Evolutionary conservation across 2,329 filamentous ascomycete species (phyloP).

Genomic region (Coniochaeta prunicola): DNA sequence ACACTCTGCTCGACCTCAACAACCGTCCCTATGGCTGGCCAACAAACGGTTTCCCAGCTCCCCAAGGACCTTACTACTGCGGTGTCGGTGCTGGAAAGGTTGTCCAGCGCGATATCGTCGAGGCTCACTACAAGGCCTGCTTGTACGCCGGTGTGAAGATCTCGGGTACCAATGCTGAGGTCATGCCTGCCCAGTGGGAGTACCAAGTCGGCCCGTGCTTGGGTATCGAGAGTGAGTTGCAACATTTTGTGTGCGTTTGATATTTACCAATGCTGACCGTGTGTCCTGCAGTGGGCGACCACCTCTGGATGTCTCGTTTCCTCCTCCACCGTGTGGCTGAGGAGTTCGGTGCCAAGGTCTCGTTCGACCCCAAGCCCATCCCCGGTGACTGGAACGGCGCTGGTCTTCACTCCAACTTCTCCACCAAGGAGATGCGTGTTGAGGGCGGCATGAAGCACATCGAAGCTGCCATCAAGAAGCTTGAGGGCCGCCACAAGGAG

Average conservation of each 20-base stretch:
- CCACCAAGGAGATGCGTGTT: constrained; percentile 76
- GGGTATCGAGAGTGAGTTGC: constrained; percentile 68
- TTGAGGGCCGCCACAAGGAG: constrained; percentile 69
- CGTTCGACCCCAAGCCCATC: constrained; percentile 92
- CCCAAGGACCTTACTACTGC: constrained; percentile 95
- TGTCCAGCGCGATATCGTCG: constrained; percentile 95
- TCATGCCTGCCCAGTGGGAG: constrained; percentile 97
- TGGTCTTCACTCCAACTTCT: constrained; percentile 78
- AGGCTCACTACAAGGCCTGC: constrained; percentile 53
- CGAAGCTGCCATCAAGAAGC: constrained; percentile 77
- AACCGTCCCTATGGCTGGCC: constrained; percentile 80
- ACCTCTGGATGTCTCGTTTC: constrained; percentile 92
- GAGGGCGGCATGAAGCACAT: constrained; percentile 96
- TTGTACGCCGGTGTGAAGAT: constrained; percentile 58
- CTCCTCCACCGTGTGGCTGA: constrained; percentile 77
- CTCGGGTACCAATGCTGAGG: constrained; percentile 97
- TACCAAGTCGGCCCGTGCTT: constrained; percentile 80
- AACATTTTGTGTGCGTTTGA: not conserved
- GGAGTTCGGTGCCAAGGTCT: constrained; percentile 94
- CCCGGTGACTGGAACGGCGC: constrained; percentile 88
- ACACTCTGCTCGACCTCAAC: constrained; percentile 81
- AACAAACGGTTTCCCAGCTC: constrained; percentile 79
- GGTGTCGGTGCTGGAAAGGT: constrained; percentile 97
- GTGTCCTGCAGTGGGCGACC: constrained; percentile 66
- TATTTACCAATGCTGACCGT: not conserved